phyloP scores from a whole-genome alignment of 1,284 basidiomycete species.

The Tilletia horrida region DNA sequence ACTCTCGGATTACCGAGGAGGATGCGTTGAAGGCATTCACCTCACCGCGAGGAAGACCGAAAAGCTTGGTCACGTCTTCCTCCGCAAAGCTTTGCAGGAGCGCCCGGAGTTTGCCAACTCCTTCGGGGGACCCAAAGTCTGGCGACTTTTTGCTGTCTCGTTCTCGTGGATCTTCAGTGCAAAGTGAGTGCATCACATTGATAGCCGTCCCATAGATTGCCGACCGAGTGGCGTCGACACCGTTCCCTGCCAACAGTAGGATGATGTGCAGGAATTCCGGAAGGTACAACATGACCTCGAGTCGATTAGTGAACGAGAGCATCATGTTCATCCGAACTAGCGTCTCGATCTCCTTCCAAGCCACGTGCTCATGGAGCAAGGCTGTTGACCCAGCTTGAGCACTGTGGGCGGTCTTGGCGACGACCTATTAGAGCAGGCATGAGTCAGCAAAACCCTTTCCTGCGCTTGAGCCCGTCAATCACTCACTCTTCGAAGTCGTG shows the following conservation, averaged over 20 bases:
- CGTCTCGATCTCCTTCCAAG: conserved; percentile 52
- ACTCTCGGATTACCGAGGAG: conserved; percentile 33
- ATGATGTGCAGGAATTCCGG: conserved; percentile 48
- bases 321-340: conserved; percentile 51
- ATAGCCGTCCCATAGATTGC: conserved; percentile 47
- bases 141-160: conserved; percentile 35
- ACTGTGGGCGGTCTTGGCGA: conserved; percentile 48
- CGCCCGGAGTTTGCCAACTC: conserved; percentile 31
- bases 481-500: conserved; percentile 40
- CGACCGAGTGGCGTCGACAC: conserved; percentile 41
- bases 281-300: conserved; percentile 45
- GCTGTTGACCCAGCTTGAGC: not conserved
- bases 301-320: conserved; percentile 46
- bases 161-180: conserved; percentile 38
- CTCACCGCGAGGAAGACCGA: conserved; percentile 34
- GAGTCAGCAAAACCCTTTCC: conserved; percentile 7
- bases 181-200: conserved; percentile 50
- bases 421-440: conserved; percentile 14
- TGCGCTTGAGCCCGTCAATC: not conserved
- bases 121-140: conserved; percentile 23
- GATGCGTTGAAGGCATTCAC: conserved; percentile 32
- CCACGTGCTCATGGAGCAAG: conserved; percentile 39
- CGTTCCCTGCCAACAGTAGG: conserved; percentile 46
- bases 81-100: conserved; percentile 38
- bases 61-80: conserved; percentile 37